These are phyloP conservation scores for Hypholoma fasciculare DNA, from an alignment of 768 basidiomycete genomes.

Conservation along the genomic window DNA sequence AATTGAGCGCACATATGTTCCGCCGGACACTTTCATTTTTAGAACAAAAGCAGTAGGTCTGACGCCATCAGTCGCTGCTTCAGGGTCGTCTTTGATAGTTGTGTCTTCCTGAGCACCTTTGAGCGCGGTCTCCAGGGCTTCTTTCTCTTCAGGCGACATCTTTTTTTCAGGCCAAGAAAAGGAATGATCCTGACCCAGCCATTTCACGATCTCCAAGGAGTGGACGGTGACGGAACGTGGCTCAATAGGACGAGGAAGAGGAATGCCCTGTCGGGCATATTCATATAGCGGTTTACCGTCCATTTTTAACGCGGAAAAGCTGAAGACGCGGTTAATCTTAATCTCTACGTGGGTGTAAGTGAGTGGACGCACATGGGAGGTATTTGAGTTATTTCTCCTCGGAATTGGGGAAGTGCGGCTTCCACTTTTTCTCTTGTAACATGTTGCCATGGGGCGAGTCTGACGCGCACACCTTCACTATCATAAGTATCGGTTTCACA, in stretches of 20 bases:
- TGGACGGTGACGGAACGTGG: constrained; percentile 81
- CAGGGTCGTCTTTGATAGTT: constrained; percentile 40
- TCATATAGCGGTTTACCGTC: constrained; percentile 95
- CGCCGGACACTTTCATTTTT: constrained; percentile 91
- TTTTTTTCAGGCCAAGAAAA: constrained; percentile 77
- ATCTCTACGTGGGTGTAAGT: not conserved
- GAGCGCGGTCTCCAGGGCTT: constrained; percentile 67
- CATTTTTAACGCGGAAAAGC: constrained; percentile 99
- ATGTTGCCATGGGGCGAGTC: constrained; percentile 77
- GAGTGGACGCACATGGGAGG: constrained; percentile 79
- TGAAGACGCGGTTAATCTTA: constrained; percentile 28
- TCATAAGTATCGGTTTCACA: constrained; percentile 96
- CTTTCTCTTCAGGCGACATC: constrained; percentile 67
- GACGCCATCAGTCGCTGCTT: constrained; percentile 28
- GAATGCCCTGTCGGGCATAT: constrained; percentile 88
- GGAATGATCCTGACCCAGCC: constrained; percentile 73
- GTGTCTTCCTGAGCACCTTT: constrained; percentile 43
- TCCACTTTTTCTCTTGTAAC: constrained; percentile 80
- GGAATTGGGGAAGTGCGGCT: constrained; percentile 65
- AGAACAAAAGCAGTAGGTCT: constrained; percentile 80
- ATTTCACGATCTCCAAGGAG: constrained; percentile 75
- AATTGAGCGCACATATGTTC: constrained; percentile 95
- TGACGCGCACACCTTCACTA: constrained; percentile 80
- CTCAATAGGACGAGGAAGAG: constrained; percentile 94
- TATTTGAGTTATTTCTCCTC: constrained; percentile 85